A percentile compares a stretch with the other conserved stretches of the same genome.
phyloP scores from a whole-genome alignment of 2,329 filamentous ascomycete genomes.

The Hypoxylon sp. region DNA sequence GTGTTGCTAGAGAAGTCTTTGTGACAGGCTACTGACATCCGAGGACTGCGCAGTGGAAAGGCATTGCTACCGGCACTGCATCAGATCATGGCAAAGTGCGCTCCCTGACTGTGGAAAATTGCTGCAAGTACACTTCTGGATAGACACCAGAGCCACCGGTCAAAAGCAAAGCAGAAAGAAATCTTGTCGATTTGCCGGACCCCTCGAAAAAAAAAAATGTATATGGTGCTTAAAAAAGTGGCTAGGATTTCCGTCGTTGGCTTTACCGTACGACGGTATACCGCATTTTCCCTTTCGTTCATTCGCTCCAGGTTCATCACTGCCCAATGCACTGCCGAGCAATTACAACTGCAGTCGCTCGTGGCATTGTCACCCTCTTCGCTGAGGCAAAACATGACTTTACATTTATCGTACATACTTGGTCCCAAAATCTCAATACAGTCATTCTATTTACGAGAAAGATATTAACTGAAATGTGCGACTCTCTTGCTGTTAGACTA shows the following conservation, averaged over 20 bases:
- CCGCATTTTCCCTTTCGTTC: constrained; percentile 5
- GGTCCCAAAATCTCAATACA: constrained; percentile 6
- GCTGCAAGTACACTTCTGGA: constrained; percentile 4
- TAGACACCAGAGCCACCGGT: constrained; percentile 9
- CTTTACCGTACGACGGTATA: constrained; percentile 22
- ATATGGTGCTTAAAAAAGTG: constrained; percentile 26
- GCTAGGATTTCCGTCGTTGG: constrained; percentile 16
- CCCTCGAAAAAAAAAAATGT: constrained; percentile 15
- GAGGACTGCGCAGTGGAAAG: constrained; percentile 24
- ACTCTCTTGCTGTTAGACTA: background rate
- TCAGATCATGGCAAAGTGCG: constrained; percentile 9
- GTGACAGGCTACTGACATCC: constrained; percentile 48
- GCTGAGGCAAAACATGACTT: constrained; percentile 9
- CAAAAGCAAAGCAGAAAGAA: constrained; percentile 8
- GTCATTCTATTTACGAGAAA: constrained; percentile 2
- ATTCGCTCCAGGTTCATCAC: constrained; percentile 1
- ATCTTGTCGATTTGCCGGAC: constrained; percentile 12
- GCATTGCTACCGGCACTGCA: constrained; percentile 23
- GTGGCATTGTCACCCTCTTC: background rate
- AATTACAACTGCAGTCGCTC: background rate
- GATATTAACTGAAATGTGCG: background rate
- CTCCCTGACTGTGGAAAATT: background rate
- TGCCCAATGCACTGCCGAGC: constrained; percentile 6
- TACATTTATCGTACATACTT: constrained; percentile 21
- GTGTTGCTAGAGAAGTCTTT: constrained; percentile 64